These are phyloP conservation scores for Calonectria montana DNA, from an alignment of 2,329 filamentous ascomycete genomes.

Conservation along the genomic window DNA sequence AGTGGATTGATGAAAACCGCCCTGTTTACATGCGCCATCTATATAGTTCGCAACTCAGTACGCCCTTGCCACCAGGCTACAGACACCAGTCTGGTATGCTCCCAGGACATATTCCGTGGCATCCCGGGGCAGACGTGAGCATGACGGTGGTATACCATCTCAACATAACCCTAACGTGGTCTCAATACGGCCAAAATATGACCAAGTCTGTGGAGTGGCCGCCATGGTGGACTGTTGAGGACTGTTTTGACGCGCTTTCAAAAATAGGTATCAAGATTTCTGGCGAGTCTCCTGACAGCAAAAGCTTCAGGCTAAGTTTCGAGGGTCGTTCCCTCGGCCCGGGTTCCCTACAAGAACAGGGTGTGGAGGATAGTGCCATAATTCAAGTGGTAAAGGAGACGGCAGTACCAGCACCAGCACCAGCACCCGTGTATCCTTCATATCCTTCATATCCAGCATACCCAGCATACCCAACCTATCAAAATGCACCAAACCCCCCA, in stretches of 20 bases:
- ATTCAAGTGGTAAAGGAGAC: not conserved
- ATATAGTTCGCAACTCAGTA: not conserved
- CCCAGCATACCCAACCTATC: not conserved
- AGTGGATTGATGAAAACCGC: not conserved
- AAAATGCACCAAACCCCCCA: not conserved
- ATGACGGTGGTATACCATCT: not conserved
- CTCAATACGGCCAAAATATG: not conserved
- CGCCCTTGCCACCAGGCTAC: not conserved
- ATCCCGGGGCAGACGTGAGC: not conserved
- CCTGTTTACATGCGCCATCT: slow-evolving; percentile 11
- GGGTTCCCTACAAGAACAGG: not conserved
- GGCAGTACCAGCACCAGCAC: not conserved
- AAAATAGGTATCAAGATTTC: not conserved
- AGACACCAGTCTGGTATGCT: not conserved
- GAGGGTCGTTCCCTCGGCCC: not conserved
- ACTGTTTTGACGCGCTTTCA: not conserved
- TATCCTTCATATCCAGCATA: not conserved
- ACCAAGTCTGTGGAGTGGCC: slow-evolving; percentile 2
- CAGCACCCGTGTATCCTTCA: not conserved
- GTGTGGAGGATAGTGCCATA: not conserved
- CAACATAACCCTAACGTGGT: not conserved
- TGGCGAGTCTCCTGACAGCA: not conserved
- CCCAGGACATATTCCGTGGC: not conserved
- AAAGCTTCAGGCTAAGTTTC: not conserved
- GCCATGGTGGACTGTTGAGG: slow-evolving; percentile 4